phyloP scores from a whole-genome alignment of 495 filamentous ascomycete genomes.

The Cladorrhinum samala region DNA sequence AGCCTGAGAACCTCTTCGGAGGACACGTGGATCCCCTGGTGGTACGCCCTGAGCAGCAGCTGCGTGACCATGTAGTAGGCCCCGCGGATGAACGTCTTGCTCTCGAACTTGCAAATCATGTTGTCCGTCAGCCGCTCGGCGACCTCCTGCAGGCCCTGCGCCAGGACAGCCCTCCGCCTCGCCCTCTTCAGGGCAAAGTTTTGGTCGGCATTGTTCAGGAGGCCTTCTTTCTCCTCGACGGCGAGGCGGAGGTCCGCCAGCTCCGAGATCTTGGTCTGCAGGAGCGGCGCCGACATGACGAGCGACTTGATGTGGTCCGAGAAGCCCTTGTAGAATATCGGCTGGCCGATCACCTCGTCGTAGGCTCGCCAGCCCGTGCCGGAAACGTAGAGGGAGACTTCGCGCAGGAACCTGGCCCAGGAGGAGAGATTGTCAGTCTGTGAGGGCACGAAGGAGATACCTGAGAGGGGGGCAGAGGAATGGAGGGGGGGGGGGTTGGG shows the following conservation, averaged over 20 bases:
- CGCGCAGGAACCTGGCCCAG: slow-evolving; percentile 72
- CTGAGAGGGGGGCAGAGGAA: slow-evolving; percentile 7
- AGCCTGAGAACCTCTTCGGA: slow-evolving; percentile 86
- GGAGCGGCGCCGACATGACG: slow-evolving; percentile 66
- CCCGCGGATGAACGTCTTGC: slow-evolving; percentile 81
- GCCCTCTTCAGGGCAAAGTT: slow-evolving; percentile 51
- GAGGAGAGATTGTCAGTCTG: slow-evolving; percentile 21
- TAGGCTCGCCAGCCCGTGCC: slow-evolving; percentile 93
- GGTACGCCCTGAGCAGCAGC: slow-evolving; percentile 84
- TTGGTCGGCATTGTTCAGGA: slow-evolving; percentile 51
- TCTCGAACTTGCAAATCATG: slow-evolving; percentile 99
- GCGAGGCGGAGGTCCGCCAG: slow-evolving; percentile 66
- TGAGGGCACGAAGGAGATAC: slow-evolving; percentile 12
- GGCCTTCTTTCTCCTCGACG: slow-evolving; percentile 69
- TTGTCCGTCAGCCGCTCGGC: slow-evolving; percentile 78
- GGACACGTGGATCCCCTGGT: slow-evolving; percentile 96
- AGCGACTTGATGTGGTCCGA: slow-evolving; percentile 76
- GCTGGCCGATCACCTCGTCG: slow-evolving; percentile 82
- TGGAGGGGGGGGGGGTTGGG: slow-evolving; percentile 1
- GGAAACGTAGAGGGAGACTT: slow-evolving; percentile 83
- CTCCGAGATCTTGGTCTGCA: slow-evolving; percentile 67
- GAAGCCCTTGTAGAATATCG: slow-evolving; percentile 89
- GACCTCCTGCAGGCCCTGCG: slow-evolving; percentile 58
- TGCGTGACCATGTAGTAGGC: slow-evolving; percentile 90
- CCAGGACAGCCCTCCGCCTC: slow-evolving; percentile 54